Conservation (phyloP, 2,329 filamentous ascomycete species). For the Pyrenophora teres region DNA sequence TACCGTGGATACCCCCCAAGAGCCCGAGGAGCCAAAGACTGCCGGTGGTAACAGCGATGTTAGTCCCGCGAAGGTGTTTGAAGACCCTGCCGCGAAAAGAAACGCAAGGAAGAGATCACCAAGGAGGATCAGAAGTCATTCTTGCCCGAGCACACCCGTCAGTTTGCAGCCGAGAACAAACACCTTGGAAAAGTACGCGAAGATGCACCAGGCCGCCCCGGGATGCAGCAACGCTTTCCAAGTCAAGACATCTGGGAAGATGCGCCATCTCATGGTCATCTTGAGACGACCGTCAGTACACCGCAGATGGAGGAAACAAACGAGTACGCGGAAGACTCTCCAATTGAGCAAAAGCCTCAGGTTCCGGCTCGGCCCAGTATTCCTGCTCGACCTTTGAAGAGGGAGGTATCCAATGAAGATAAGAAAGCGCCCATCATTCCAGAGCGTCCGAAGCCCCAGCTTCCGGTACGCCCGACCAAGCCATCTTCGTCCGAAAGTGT, state of each 20-base stretch:
- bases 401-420: slow-evolving; percentile 55
- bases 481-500: slow-evolving; percentile 49
- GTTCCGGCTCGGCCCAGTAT: slow-evolving; percentile 38
- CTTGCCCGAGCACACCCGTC: slow-evolving; percentile 52
- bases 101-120: slow-evolving; percentile 50
- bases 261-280: slow-evolving; percentile 77
- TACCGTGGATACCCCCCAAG: slow-evolving; percentile 81
- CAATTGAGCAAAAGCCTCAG: slow-evolving; percentile 35
- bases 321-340: slow-evolving; percentile 45
- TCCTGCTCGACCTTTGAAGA: slow-evolving; percentile 43
- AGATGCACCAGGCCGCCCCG: slow-evolving; percentile 53
- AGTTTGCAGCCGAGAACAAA: slow-evolving; percentile 62
- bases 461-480: slow-evolving; percentile 66
- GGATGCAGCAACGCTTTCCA: slow-evolving; percentile 74
- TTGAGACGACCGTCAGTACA: slow-evolving; percentile 72
- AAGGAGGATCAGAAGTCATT: slow-evolving; percentile 50
- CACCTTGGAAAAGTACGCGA: slow-evolving; percentile 61
- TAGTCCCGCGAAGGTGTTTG: slow-evolving; percentile 45
- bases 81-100: slow-evolving; percentile 57
- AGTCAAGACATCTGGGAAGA: slow-evolving; percentile 97
- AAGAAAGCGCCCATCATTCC: slow-evolving; percentile 59
- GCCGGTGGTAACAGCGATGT: slow-evolving; percentile 47
- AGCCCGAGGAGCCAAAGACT: slow-evolving; percentile 54
- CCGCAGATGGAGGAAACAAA: slow-evolving; percentile 58
- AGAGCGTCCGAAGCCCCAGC: slow-evolving; percentile 66